These are phyloP conservation scores for Penicillium janthinellum DNA, from an alignment of 2,329 filamentous ascomycete genomes.

Conservation along the genomic window DNA sequence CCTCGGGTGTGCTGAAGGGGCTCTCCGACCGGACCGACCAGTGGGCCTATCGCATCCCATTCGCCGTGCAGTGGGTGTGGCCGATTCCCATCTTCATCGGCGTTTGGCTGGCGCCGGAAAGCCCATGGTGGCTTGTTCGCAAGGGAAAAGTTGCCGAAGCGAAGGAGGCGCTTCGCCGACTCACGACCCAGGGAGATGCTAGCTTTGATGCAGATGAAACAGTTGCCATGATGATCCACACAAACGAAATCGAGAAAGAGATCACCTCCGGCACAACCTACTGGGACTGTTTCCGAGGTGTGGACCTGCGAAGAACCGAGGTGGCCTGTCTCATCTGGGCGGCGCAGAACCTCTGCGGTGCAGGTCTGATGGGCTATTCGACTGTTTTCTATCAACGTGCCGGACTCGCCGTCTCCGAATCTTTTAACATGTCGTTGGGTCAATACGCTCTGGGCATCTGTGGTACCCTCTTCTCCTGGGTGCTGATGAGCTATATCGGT, in stretches of 20 bases:
- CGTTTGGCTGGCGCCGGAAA: constrained; percentile 6
- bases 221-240: not conserved
- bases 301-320: constrained; percentile 10
- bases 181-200: not conserved
- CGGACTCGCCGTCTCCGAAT: not conserved
- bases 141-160: constrained; percentile 1
- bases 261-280: not conserved
- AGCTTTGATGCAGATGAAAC: not conserved
- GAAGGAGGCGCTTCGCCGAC: not conserved
- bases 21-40: not conserved
- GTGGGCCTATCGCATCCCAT: not conserved
- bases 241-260: not conserved
- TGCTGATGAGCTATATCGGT: not conserved
- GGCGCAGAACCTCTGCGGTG: constrained; percentile 12
- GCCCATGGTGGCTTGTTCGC: constrained; percentile 10
- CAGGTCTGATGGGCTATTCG: constrained; percentile 12
- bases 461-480: not conserved
- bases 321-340: constrained; percentile 8
- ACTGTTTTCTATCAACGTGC: constrained; percentile 13
- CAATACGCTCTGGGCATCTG: not conserved
- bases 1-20: not conserved
- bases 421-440: not conserved
- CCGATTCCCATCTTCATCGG: not conserved
- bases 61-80: not conserved
- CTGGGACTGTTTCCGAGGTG: constrained; percentile 15